phyloP scores from a whole-genome alignment of 306 rosid genomes.

The Amphicarpaea edgeworthii region DNA sequence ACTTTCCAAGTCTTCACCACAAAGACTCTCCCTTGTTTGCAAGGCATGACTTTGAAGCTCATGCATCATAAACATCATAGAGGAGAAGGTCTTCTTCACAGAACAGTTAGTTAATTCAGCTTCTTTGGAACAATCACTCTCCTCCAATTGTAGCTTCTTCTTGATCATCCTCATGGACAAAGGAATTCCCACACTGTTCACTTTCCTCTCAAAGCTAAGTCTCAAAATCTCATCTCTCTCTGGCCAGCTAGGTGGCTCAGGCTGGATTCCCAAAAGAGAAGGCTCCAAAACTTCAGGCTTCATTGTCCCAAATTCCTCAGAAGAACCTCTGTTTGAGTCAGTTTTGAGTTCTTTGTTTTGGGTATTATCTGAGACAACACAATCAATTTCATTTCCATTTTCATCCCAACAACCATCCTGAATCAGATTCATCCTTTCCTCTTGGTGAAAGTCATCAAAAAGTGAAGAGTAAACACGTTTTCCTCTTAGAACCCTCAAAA shows the following conservation, averaged over 20 bases:
- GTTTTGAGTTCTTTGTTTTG: conserved; percentile 5
- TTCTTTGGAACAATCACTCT: conserved; percentile 43
- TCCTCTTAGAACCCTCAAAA: conserved; percentile 36
- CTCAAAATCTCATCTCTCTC: conserved; percentile 63
- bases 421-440: conserved; percentile 44
- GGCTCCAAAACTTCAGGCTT: conserved; percentile 58
- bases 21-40: conserved; percentile 59
- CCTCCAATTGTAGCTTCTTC: conserved; percentile 62
- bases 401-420: conserved; percentile 39
- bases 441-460: conserved; percentile 51
- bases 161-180: conserved; percentile 66
- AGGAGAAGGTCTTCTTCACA: conserved; percentile 65
- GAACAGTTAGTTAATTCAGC: conserved; percentile 52
- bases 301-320: conserved; percentile 29
- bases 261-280: conserved; percentile 59
- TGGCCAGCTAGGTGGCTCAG: conserved; percentile 71
- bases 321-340: neutral
- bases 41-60: conserved; percentile 74
- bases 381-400: conserved; percentile 35
- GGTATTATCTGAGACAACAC: conserved; percentile 23
- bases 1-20: conserved; percentile 64
- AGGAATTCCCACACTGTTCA: conserved; percentile 62
- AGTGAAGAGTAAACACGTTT: conserved; percentile 44
- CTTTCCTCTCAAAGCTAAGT: conserved; percentile 54
- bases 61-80: conserved; percentile 64